phyloP scores from a whole-genome alignment of 2,329 filamentous ascomycete species.

The Talaromyces sp. region DNA sequence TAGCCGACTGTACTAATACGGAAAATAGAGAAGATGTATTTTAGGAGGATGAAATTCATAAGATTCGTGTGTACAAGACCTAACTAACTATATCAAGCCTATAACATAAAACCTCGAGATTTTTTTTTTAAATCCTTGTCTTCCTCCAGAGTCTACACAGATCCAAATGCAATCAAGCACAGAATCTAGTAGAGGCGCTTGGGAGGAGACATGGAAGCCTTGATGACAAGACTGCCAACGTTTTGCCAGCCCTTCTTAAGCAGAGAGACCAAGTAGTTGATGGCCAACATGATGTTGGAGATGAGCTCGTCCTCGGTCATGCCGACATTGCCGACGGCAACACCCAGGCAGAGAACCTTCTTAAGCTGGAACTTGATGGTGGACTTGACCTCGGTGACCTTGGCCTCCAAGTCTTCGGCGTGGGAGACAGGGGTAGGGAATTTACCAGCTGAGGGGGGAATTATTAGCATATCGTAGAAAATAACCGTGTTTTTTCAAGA shows the following conservation, averaged over 20 bases:
- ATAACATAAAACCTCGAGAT: neutral
- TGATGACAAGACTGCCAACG: slow-evolving; percentile 98
- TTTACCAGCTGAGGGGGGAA: slow-evolving; percentile 72
- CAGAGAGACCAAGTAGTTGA: slow-evolving; percentile 99
- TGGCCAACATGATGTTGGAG: slow-evolving; percentile 98
- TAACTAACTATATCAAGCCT: slow-evolving; percentile 12
- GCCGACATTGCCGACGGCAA: slow-evolving; percentile 96
- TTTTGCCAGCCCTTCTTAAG: slow-evolving; percentile 99
- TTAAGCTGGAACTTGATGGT: slow-evolving; percentile 99
- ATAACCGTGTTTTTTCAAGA: slow-evolving; percentile 18
- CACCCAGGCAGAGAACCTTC: slow-evolving; percentile 99
- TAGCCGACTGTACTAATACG: slow-evolving; percentile 29
- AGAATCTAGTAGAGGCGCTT: slow-evolving; percentile 86
- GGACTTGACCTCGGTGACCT: slow-evolving; percentile 99
- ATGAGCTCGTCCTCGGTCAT: slow-evolving; percentile 96
- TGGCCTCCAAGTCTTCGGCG: slow-evolving; percentile 85
- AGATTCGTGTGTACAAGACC: slow-evolving; percentile 8
- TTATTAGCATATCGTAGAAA: slow-evolving; percentile 20
- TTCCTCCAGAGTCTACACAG: neutral
- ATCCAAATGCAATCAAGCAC: slow-evolving; percentile 23
- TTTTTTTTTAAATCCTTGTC: neutral
- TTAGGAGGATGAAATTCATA: neutral
- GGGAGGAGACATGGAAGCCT: slow-evolving; percentile 99
- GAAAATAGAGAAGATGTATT: neutral
- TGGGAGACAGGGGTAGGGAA: slow-evolving; percentile 99